Evolutionary conservation across 768 basidiomycete genomes (phyloP).

Genomic region (Lactarius indigo): DNA sequence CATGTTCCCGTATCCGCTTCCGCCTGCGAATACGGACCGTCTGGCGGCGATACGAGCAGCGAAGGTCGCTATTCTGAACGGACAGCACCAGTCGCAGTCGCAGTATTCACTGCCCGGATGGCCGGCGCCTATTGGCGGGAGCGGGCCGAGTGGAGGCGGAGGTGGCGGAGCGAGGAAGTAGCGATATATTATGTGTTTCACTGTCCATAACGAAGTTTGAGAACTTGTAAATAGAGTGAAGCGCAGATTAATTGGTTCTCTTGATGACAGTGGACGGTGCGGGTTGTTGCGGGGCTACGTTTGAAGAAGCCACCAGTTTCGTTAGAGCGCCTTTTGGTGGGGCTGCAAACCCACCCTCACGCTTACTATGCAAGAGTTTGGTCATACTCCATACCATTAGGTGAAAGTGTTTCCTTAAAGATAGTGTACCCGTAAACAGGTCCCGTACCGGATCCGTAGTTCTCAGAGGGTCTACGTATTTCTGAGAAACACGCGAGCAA

Average conservation of each 20-base stretch:
- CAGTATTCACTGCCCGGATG: not conserved
- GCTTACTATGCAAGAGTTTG: too few relatives aligned
- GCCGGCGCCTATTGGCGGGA: not conserved
- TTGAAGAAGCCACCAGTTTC: too few relatives aligned
- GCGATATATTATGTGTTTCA: not conserved
- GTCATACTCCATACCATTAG: too few relatives aligned
- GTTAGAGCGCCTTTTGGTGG: too few relatives aligned
- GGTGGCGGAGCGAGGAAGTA: not conserved
- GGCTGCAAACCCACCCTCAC: too few relatives aligned
- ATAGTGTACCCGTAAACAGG: too few relatives aligned
- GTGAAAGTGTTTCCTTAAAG: too few relatives aligned
- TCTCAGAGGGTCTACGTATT: too few relatives aligned
- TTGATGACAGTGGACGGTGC: not conserved
- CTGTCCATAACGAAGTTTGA: not conserved
- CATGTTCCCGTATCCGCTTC: not conserved
- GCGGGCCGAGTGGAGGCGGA: not conserved
- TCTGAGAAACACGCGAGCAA: too few relatives aligned
- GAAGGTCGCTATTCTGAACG: slow-evolving; percentile 8
- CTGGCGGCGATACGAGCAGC: slow-evolving; percentile 10
- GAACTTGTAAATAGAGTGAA: not conserved
- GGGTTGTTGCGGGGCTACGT: not conserved
- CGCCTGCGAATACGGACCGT: not conserved
- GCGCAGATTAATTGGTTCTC: not conserved
- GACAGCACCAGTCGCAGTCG: not conserved
- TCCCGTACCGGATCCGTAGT: too few relatives aligned